Evolutionary conservation across 331 rosid genomes (phyloP).

Genomic region (Telfairia occidentalis): DNA sequence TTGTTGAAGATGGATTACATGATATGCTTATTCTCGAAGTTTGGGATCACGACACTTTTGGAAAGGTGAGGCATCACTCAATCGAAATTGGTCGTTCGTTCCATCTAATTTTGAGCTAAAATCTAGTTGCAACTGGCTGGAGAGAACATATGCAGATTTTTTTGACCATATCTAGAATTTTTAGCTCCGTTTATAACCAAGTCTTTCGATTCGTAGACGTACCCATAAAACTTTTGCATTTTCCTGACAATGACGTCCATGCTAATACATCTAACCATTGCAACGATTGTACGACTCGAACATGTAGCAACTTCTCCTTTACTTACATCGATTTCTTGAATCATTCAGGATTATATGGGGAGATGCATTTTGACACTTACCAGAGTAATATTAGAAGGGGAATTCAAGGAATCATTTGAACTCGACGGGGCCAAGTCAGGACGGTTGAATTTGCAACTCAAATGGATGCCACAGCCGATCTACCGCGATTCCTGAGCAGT

Average conservation of each 20-base stretch:
- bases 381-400: constrained; percentile 77
- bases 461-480: constrained; percentile 85
- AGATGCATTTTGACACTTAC: constrained; percentile 87
- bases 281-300: not conserved
- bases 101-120: not conserved
- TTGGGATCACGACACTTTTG: constrained; percentile 92
- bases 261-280: not conserved
- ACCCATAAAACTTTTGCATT: too few species aligned
- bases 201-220: too few species aligned
- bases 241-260: too few species aligned
- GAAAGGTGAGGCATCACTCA: constrained; percentile 48
- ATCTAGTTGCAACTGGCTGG: not conserved
- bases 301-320: not conserved
- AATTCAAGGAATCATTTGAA: constrained; percentile 54
- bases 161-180: not conserved
- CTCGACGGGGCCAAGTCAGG: constrained; percentile 87
- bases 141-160: not conserved
- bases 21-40: constrained; percentile 87
- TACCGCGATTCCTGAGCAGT: constrained; percentile 56
- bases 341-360: constrained; percentile 77
- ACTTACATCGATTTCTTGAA: constrained; percentile 8
- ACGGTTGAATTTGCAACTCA: constrained; percentile 63
- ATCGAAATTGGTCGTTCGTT: not conserved
- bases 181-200: not conserved
- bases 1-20: constrained; percentile 92